Percentiles rank a stretch among this genome's conserved stretches.
Evolutionary conservation across 164 flowering plant genomes (phyloP).

Genomic region (Vitis amurensis): DNA sequence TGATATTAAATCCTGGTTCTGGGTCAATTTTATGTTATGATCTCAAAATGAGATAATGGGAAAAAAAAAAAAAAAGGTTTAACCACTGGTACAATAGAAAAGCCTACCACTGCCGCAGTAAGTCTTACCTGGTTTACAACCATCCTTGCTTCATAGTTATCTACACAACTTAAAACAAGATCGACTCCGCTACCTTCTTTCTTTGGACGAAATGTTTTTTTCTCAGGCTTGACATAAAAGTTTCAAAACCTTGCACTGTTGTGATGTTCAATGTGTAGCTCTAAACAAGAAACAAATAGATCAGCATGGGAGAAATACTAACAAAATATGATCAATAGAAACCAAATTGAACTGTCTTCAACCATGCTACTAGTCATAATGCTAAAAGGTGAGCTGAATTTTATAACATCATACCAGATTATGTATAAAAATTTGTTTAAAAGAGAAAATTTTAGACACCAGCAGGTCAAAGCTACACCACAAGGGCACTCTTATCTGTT

Average conservation of each 20-base stretch:
- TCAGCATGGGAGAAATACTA: neutral
- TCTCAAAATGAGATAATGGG: neutral
- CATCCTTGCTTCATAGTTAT: slow-evolving; percentile 99
- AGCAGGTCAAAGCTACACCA: neutral
- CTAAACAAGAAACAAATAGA: slow-evolving; percentile 36
- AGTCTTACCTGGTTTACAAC: slow-evolving; percentile 89
- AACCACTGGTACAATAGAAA: no score
- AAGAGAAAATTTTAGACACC: neutral
- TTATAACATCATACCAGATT: no score
- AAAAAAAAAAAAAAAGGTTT: no score
- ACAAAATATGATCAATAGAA: neutral
- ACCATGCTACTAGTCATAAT: neutral
- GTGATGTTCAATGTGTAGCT: slow-evolving; percentile 95
- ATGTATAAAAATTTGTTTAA: no score
- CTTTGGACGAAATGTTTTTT: slow-evolving; percentile 51
- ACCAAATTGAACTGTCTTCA: neutral
- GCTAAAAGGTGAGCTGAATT: no score
- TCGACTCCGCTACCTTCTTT: slow-evolving; percentile 82
- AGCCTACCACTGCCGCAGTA: neutral
- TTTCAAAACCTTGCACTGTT: slow-evolving; percentile 93
- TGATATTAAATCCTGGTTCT: neutral
- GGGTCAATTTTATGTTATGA: neutral
- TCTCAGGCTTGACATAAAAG: slow-evolving; percentile 78
- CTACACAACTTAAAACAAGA: slow-evolving; percentile 96
- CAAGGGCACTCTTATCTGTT: neutral